Conservation (phyloP, 2,329 filamentous ascomycete species). For the Raffaelea arxii region DNA sequence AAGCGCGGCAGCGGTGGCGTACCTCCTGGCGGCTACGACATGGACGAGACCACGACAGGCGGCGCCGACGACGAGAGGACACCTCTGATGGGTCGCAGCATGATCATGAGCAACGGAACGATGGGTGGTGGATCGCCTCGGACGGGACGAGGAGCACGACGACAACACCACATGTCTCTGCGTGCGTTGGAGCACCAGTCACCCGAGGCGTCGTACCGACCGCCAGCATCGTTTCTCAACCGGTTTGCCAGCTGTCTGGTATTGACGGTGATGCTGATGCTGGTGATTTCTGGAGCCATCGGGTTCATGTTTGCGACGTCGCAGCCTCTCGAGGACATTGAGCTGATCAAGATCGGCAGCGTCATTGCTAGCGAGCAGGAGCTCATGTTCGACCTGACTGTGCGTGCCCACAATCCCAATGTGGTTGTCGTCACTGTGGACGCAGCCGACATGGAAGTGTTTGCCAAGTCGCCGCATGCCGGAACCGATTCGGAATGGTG, state of each 20-base stretch:
- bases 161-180: constrained; percentile 42
- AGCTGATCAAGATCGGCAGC: constrained; percentile 73
- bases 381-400: constrained; percentile 84
- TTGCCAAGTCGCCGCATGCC: constrained; percentile 86
- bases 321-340: constrained; percentile 71
- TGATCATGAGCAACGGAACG: too few relatives aligned
- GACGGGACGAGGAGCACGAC: constrained; percentile 49
- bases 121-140: constrained; percentile 36
- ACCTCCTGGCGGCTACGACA: constrained; percentile 57
- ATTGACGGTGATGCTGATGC: constrained; percentile 68
- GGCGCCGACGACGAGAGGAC: constrained; percentile 82
- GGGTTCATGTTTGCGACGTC: constrained; percentile 88
- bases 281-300: constrained; percentile 76
- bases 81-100: constrained; percentile 56
- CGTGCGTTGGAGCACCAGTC: constrained; percentile 67
- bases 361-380: constrained; percentile 91
- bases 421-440: constrained; percentile 79
- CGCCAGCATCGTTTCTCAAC: constrained; percentile 51
- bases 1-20: constrained; percentile 23
- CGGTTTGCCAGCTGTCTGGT: constrained; percentile 81
- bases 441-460: constrained; percentile 82
- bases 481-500: constrained; percentile 58
- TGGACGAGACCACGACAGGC: constrained; percentile 59
- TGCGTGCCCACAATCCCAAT: constrained; percentile 86
- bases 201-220: constrained; percentile 42